phyloP scores from a whole-genome alignment of 2,329 filamentous ascomycete genomes.

The Penicillium frequentans region DNA sequence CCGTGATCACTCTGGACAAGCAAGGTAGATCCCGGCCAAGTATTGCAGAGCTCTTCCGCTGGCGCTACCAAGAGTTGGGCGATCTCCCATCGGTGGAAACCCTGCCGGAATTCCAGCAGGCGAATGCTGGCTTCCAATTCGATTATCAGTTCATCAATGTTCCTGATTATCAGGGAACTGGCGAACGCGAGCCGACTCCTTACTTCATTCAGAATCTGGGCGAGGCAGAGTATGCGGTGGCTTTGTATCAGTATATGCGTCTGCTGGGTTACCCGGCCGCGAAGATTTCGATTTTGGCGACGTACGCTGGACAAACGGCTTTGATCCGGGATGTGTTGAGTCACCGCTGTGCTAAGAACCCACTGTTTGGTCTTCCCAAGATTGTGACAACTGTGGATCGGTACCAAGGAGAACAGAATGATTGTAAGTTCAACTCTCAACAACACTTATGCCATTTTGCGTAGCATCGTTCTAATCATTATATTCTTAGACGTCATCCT shows the following conservation, averaged over 20 bases:
- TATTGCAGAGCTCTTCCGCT: conserved; percentile 86
- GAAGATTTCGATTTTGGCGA: conserved; percentile 85
- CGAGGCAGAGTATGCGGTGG: conserved; percentile 95
- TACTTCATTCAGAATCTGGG: conserved; percentile 97
- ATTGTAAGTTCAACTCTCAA: conserved; percentile 65
- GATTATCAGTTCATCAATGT: conserved; percentile 98
- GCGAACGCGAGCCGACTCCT: conserved; percentile 84
- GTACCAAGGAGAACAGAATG: conserved; percentile 98
- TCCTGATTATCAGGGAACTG: conserved; percentile 83
- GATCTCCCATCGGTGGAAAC: conserved; percentile 74
- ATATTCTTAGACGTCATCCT: conserved; percentile 76
- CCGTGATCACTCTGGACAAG: conserved; percentile 83
- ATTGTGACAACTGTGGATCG: conserved; percentile 95
- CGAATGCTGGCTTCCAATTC: conserved; percentile 89
- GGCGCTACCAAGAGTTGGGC: conserved; percentile 81
- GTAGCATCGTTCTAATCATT: conserved; percentile 12
- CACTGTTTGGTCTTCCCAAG: conserved; percentile 84
- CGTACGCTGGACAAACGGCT: conserved; percentile 88
- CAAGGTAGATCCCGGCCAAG: conserved; percentile 87
- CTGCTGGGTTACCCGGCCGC: conserved; percentile 84
- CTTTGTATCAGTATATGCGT: conserved; percentile 96
- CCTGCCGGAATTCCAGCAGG: conserved; percentile 69
- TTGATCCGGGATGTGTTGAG: conserved; percentile 82
- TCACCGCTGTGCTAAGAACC: conserved; percentile 79
- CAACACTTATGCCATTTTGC: not conserved